phyloP scores from a whole-genome alignment of 2,329 filamentous ascomycete species.

The Pseudogymnoascus sp. region DNA sequence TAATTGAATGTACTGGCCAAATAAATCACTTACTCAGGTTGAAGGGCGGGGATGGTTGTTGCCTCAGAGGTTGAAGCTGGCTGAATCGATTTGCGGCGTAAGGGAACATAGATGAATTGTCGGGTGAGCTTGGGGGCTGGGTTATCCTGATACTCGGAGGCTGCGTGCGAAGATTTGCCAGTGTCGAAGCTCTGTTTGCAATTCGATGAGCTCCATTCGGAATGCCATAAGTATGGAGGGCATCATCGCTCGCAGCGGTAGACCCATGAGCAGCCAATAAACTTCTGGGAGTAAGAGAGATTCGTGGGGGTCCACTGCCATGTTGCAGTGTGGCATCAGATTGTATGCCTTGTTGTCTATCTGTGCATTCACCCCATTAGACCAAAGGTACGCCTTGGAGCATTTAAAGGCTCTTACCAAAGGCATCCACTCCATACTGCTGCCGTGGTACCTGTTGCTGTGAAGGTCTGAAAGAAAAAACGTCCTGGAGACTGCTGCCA shows the following conservation, averaged over 20 bases:
- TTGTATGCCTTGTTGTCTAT: not conserved
- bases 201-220: not conserved
- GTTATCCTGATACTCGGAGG: not conserved
- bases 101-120: conserved; percentile 15
- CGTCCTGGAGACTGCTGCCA: not conserved
- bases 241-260: not conserved
- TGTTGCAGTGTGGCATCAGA: not conserved
- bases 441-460: not conserved
- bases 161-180: conserved; percentile 5
- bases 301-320: not conserved
- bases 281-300: not conserved
- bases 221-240: not conserved
- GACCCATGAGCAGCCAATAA: not conserved
- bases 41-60: conserved; percentile 25
- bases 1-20: not conserved
- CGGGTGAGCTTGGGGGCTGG: not conserved
- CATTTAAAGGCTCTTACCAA: not conserved
- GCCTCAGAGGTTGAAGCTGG: conserved; percentile 20
- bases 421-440: not conserved
- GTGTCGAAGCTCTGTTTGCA: not conserved
- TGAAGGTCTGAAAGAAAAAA: not conserved
- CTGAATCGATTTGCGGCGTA: conserved; percentile 14
- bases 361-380: not conserved
- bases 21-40: conserved; percentile 21
- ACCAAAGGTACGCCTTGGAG: not conserved